phyloP scores from a whole-genome alignment of 139 green algal genomes.

The Haematococcus sp. region DNA sequence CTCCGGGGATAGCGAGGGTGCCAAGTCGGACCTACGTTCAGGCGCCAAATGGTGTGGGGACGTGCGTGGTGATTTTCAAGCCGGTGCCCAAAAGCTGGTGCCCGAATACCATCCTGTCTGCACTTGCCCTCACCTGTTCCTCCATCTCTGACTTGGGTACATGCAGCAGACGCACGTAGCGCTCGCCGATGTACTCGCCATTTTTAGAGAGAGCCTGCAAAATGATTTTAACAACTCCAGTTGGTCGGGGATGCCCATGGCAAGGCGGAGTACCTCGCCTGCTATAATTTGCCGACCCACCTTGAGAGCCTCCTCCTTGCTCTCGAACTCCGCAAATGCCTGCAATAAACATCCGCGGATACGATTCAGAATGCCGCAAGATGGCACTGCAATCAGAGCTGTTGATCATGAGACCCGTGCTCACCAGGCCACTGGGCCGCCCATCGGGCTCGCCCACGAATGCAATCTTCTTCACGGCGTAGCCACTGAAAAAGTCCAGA shows the following conservation, averaged over 20 bases:
- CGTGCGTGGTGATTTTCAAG: neutral
- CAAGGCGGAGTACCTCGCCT: neutral
- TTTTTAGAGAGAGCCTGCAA: conserved; percentile 62
- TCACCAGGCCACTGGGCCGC: conserved; percentile 55
- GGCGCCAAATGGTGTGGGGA: neutral
- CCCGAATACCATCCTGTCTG: neutral
- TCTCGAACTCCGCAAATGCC: conserved; percentile 59
- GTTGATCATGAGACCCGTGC: neutral
- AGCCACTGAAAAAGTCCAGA: conserved; percentile 51
- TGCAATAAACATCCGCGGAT: conserved; percentile 8
- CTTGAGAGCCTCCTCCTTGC: conserved; percentile 46
- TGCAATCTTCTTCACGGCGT: conserved; percentile 36
- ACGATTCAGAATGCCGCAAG: too few relatives aligned
- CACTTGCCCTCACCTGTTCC: conserved; percentile 60
- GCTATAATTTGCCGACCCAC: conserved; percentile 6
- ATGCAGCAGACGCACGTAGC: conserved; percentile 67
- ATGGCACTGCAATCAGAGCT: too few relatives aligned
- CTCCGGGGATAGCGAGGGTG: conserved; percentile 52
- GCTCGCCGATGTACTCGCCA: conserved; percentile 66
- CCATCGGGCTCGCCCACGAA: conserved; percentile 62
- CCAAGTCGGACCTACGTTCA: conserved; percentile 41
- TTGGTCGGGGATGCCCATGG: too few relatives aligned
- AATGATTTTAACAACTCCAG: too few relatives aligned
- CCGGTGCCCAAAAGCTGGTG: too few relatives aligned
- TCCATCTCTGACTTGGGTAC: conserved; percentile 68